A percentile compares a stretch with the other conserved stretches of the same genome.
phyloP scores from a whole-genome alignment of 2,329 filamentous ascomycete species.

The Paraphoma sp. region DNA sequence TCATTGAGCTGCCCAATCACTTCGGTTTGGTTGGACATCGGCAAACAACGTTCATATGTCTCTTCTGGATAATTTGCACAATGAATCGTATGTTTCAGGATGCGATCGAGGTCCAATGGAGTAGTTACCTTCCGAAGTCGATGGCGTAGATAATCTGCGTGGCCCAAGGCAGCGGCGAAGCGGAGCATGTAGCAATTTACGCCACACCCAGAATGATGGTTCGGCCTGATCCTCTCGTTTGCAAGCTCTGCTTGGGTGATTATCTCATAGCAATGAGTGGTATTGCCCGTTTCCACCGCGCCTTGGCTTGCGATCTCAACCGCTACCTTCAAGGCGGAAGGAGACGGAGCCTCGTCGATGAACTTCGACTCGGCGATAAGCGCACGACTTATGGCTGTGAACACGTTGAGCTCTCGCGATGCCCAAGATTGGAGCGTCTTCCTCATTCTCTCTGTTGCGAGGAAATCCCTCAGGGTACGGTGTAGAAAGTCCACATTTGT shows the following conservation, averaged over 20 bases:
- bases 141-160: neutral
- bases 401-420: neutral
- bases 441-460: neutral
- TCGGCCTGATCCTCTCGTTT: neutral
- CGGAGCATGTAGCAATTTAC: neutral
- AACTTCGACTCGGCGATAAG: neutral
- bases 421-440: neutral
- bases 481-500: neutral
- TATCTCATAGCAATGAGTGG: too few relatives aligned
- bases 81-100: neutral
- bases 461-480: neutral
- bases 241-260: too few relatives aligned
- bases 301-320: neutral
- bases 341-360: neutral
- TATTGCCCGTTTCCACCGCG: too few relatives aligned
- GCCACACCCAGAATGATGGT: neutral
- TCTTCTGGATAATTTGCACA: neutral
- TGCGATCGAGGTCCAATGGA: neutral
- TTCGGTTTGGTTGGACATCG: too few relatives aligned
- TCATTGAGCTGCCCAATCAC: neutral
- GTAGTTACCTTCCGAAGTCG: neutral
- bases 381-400: neutral
- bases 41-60: neutral
- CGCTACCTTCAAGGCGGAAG: neutral
- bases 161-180: neutral